Evolutionary conservation across 163 green algal species (phyloP).

Genomic region (Picocystis sp.): DNA sequence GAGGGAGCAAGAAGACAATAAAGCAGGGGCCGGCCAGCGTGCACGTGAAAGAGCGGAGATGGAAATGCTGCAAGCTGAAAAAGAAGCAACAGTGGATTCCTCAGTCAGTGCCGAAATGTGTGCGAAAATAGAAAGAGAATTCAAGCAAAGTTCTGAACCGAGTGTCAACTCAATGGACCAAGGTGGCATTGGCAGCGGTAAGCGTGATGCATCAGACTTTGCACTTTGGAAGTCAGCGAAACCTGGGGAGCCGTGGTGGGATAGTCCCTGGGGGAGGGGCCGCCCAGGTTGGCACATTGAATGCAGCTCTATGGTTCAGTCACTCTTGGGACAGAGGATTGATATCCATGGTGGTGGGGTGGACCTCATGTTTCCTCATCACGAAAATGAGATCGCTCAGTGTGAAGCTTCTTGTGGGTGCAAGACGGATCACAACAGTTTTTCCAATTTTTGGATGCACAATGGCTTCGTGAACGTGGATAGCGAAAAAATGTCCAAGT

Average conservation of each 20-base stretch:
- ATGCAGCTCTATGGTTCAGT: constrained; percentile 76
- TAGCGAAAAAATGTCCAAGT: constrained; percentile 95
- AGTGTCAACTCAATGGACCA: no score
- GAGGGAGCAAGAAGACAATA: constrained; percentile 59
- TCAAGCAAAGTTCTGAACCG: no score
- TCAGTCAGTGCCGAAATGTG: no score
- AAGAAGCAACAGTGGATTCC: no score
- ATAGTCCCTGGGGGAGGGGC: constrained; percentile 75
- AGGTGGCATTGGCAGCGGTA: constrained; percentile 48
- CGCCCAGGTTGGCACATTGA: constrained; percentile 95
- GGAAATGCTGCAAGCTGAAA: no score
- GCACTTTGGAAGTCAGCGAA: constrained; percentile 73
- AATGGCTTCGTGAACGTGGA: constrained; percentile 93
- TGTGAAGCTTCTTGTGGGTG: constrained; percentile 38
- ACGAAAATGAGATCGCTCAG: constrained; percentile 97
- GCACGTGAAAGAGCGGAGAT: no score
- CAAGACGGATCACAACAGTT: constrained; percentile 13
- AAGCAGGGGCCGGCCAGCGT: constrained; percentile 44
- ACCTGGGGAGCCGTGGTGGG: constrained; percentile 71
- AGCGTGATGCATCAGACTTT: constrained; percentile 81
- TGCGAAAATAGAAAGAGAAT: no score
- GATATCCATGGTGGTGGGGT: constrained; percentile 72
- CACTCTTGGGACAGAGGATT: constrained; percentile 59
- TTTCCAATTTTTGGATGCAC: constrained; percentile 48
- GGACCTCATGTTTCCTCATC: constrained; percentile 83